phyloP scores from a whole-genome alignment of 129 eudicot genomes.

The Tagetes patula region DNA sequence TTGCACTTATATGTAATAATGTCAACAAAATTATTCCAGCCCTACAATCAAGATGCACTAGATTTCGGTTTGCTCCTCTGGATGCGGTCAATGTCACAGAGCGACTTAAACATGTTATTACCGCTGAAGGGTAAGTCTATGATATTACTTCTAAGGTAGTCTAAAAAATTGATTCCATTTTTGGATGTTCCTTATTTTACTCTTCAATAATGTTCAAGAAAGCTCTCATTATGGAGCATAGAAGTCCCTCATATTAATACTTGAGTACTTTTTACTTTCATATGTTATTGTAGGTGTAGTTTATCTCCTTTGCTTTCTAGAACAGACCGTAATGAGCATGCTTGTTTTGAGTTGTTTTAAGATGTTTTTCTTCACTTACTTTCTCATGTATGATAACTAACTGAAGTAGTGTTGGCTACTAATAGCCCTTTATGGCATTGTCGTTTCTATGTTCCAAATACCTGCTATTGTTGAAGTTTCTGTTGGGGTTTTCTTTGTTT shows the following conservation, averaged over 20 bases:
- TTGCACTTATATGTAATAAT: slow-evolving; percentile 87
- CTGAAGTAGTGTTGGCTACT: not conserved
- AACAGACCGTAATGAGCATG: not conserved
- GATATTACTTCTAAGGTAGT: not conserved
- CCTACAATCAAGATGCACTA: slow-evolving; percentile 90
- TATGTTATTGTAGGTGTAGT: not conserved
- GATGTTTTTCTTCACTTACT: not conserved
- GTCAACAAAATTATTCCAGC: slow-evolving; percentile 98
- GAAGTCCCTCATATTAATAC: not conserved
- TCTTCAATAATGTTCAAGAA: not conserved
- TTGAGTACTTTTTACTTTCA: not conserved
- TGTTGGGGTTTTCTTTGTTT: not conserved
- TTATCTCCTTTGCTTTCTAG: not conserved
- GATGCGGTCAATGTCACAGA: slow-evolving; percentile 76
- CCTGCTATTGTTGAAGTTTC: not conserved
- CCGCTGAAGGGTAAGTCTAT: slow-evolving; percentile 70
- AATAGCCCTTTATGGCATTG: not conserved
- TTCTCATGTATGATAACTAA: slow-evolving; percentile 1
- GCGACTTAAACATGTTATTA: slow-evolving; percentile 85
- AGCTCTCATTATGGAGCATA: not conserved
- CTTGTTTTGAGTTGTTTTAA: not conserved
- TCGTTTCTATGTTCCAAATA: not conserved
- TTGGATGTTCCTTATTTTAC: not conserved
- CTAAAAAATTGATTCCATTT: not conserved
- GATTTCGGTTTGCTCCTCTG: slow-evolving; percentile 96